phyloP scores from a whole-genome alignment of 768 basidiomycete species.

The Rhodotorula toruloides region DNA sequence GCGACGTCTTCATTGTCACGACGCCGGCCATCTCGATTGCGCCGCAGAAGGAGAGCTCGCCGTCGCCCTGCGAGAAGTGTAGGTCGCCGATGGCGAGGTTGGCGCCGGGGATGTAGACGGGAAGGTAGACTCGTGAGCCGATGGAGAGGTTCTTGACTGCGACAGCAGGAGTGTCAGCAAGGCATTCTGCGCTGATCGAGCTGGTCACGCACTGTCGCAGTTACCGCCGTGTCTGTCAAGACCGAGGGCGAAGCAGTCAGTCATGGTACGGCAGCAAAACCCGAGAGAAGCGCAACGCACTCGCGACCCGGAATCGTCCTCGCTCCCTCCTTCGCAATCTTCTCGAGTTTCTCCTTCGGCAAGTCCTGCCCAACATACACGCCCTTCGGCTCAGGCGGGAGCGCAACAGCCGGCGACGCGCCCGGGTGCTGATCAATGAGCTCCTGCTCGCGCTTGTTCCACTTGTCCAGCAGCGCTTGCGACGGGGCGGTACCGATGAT shows the following conservation, averaged over 20 bases:
- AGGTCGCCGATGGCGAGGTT: slow-evolving; percentile 72
- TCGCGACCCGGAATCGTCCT: slow-evolving; percentile 68
- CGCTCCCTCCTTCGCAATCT: slow-evolving; percentile 63
- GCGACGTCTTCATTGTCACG: slow-evolving; percentile 64
- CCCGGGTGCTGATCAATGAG: slow-evolving; percentile 57
- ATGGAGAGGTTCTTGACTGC: slow-evolving; percentile 57
- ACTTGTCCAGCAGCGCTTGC: slow-evolving; percentile 63
- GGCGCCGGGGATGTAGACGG: slow-evolving; percentile 69
- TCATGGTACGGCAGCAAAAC: not conserved
- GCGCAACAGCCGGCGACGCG: slow-evolving; percentile 62
- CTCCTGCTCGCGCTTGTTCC: slow-evolving; percentile 67
- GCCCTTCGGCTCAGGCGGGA: slow-evolving; percentile 58
- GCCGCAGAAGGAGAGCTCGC: slow-evolving; percentile 50
- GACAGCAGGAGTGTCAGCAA: too few relatives aligned
- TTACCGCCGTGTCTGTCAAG: slow-evolving; percentile 57
- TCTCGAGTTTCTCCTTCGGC: slow-evolving; percentile 51
- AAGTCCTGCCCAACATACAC: slow-evolving; percentile 68
- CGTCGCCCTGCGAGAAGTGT: slow-evolving; percentile 75
- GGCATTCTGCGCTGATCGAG: not conserved
- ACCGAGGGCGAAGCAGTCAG: not conserved
- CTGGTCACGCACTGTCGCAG: slow-evolving; percentile 26
- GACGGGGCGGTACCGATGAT: slow-evolving; percentile 65
- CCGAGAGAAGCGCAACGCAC: not conserved
- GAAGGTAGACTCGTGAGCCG: slow-evolving; percentile 59
- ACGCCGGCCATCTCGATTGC: slow-evolving; percentile 70